Conservation (phyloP, 768 basidiomycete species). For the Floccularia luteovirens region DNA sequence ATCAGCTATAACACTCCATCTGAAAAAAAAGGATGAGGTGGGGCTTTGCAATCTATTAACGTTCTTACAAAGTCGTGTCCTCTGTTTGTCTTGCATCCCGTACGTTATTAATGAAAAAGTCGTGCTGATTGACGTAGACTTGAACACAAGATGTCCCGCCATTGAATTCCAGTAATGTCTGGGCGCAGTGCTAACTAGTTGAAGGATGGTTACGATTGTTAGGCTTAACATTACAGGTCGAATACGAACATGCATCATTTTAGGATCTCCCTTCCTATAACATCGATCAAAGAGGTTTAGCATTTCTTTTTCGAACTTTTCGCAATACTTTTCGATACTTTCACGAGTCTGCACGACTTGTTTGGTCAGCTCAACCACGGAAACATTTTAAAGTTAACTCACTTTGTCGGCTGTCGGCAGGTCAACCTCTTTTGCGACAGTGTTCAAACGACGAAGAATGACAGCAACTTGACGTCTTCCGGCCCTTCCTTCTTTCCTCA, state of each 20-base stretch:
- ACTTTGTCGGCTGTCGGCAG: constrained; percentile 79
- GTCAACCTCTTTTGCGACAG: constrained; percentile 91
- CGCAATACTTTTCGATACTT: constrained; percentile 93
- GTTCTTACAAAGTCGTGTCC: constrained; percentile 49
- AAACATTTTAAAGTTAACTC: constrained; percentile 6
- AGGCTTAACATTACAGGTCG: not conserved
- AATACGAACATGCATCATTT: constrained; percentile 90
- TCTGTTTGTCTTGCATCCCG: constrained; percentile 51
- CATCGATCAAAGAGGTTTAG: constrained; percentile 91
- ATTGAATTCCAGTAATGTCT: constrained; percentile 95
- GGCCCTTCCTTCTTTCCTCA: constrained; percentile 83
- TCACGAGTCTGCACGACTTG: constrained; percentile 61
- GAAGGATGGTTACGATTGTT: constrained; percentile 2
- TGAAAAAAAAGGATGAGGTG: constrained; percentile 18
- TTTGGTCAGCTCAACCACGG: not conserved
- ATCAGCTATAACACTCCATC: constrained; percentile 79
- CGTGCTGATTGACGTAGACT: constrained; percentile 98
- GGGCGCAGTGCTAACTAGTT: constrained; percentile 88
- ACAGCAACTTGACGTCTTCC: constrained; percentile 87
- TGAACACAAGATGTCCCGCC: constrained; percentile 96
- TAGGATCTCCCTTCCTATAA: constrained; percentile 95
- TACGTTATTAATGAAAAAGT: constrained; percentile 96
- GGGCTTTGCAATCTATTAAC: not conserved
- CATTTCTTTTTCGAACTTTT: constrained; percentile 99
- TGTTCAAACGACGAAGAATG: constrained; percentile 75